Conservation (phyloP, 257 asterid species). For the Coffea canephora region DNA sequence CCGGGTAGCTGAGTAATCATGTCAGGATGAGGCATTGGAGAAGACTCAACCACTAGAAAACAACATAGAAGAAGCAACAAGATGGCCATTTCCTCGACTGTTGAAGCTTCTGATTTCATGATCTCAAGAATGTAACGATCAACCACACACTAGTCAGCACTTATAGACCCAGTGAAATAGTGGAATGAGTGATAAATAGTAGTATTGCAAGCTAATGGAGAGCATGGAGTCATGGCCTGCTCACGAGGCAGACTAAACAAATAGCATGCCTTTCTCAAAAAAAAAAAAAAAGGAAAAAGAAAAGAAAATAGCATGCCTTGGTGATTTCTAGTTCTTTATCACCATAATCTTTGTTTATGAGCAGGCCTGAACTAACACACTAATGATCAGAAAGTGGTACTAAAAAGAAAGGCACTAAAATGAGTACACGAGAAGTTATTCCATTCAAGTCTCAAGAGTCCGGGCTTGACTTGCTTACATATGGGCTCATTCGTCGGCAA, state of each 20-base stretch:
- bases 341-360: slow-evolving; percentile 19
- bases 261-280: slow-evolving; percentile 32
- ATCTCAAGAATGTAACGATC: slow-evolving; percentile 1
- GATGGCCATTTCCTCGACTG: slow-evolving; percentile 28
- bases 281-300: too few species aligned
- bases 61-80: slow-evolving; percentile 35
- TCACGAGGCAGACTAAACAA: slow-evolving; percentile 38
- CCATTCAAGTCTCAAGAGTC: neutral
- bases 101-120: slow-evolving; percentile 17
- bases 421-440: slow-evolving; percentile 1
- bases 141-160: neutral
- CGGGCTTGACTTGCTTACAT: neutral
- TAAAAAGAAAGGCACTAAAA: slow-evolving; percentile 7
- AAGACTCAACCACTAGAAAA: slow-evolving; percentile 24
- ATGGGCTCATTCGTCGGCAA: slow-evolving; percentile 17
- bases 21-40: slow-evolving; percentile 45
- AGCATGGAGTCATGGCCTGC: slow-evolving; percentile 44
- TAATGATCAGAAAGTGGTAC: slow-evolving; percentile 16
- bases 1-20: slow-evolving; percentile 56
- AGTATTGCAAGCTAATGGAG: slow-evolving; percentile 33
- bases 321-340: slow-evolving; percentile 8
- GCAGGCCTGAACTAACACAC: slow-evolving; percentile 25
- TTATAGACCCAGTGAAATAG: neutral
- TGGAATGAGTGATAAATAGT: slow-evolving; percentile 19
- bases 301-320: slow-evolving; percentile 37